These are phyloP conservation scores for Orbilia oligospora DNA, from an alignment of 2,329 filamentous ascomycete species.

Conservation along the genomic window DNA sequence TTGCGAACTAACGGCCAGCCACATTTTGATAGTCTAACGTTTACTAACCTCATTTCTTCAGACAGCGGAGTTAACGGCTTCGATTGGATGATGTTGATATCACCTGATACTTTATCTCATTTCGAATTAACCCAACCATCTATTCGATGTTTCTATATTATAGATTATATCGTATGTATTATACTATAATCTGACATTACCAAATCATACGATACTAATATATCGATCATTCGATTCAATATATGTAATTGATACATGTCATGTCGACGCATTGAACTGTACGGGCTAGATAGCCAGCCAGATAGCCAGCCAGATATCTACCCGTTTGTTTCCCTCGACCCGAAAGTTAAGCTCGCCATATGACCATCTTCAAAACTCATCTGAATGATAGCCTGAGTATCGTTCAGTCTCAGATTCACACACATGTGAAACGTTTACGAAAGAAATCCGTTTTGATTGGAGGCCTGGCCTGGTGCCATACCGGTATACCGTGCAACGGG, in stretches of 20 bases:
- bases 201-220: neutral
- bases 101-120: slow-evolving; percentile 23
- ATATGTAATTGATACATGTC: neutral
- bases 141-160: slow-evolving; percentile 2
- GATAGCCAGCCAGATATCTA: slow-evolving; percentile 20
- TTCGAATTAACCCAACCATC: slow-evolving; percentile 10
- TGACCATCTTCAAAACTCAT: slow-evolving; percentile 3
- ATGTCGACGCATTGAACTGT: too few species aligned
- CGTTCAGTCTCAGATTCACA: slow-evolving; percentile 23
- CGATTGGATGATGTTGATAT: slow-evolving; percentile 32
- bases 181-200: neutral
- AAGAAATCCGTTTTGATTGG: slow-evolving; percentile 14
- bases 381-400: slow-evolving; percentile 11
- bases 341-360: neutral
- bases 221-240: neutral
- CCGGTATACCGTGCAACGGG: slow-evolving; percentile 2
- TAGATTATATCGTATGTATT: neutral
- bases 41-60: neutral
- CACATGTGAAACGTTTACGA: slow-evolving; percentile 44
- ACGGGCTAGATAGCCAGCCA: too few species aligned
- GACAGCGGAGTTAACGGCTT: neutral
- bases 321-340: slow-evolving; percentile 29
- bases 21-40: slow-evolving; percentile 7
- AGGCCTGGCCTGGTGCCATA: neutral
- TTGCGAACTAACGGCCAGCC: slow-evolving; percentile 1